These are phyloP conservation scores for Jacaranda copaia DNA, from an alignment of 257 asterid species.

Conservation along the genomic window DNA sequence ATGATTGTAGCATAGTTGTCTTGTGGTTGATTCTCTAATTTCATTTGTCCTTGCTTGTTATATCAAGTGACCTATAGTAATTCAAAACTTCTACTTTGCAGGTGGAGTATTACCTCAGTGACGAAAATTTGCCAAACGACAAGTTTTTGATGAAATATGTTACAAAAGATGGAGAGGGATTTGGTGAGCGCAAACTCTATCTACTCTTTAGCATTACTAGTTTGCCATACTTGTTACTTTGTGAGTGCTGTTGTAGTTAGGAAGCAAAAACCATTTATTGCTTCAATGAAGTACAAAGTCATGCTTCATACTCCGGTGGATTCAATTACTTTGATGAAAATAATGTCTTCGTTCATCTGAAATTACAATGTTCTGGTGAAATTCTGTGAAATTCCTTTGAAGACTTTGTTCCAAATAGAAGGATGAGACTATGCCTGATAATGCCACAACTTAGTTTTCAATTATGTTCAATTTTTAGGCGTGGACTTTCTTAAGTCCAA, in stretches of 20 bases:
- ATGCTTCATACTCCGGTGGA: not conserved
- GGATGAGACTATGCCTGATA: not conserved
- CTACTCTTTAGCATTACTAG: constrained; percentile 8
- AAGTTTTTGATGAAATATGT: constrained; percentile 76
- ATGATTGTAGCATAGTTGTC: constrained; percentile 8
- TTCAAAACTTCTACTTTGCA: constrained; percentile 43
- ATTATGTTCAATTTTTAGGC: not conserved
- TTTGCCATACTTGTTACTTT: not conserved
- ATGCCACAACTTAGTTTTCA: constrained; percentile 21
- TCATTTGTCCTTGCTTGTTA: constrained; percentile 5
- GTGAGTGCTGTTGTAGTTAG: not conserved
- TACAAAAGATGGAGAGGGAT: constrained; percentile 68
- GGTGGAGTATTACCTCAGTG: constrained; percentile 98
- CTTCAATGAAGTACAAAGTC: constrained; percentile 16
- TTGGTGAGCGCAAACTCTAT: constrained; percentile 55
- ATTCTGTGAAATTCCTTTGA: not conserved
- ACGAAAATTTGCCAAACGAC: constrained; percentile 85
- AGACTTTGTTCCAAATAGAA: constrained; percentile 11
- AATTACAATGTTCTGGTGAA: constrained; percentile 12
- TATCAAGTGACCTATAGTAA: constrained; percentile 13
- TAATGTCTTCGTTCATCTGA: constrained; percentile 20
- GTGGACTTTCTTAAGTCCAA: constrained; percentile 9
- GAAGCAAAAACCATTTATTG: constrained; percentile 13
- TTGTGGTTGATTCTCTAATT: not conserved
- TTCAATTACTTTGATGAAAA: not conserved